phyloP scores from a whole-genome alignment of 73 alveolate genomes.

The Paramecium sexaurelia region DNA sequence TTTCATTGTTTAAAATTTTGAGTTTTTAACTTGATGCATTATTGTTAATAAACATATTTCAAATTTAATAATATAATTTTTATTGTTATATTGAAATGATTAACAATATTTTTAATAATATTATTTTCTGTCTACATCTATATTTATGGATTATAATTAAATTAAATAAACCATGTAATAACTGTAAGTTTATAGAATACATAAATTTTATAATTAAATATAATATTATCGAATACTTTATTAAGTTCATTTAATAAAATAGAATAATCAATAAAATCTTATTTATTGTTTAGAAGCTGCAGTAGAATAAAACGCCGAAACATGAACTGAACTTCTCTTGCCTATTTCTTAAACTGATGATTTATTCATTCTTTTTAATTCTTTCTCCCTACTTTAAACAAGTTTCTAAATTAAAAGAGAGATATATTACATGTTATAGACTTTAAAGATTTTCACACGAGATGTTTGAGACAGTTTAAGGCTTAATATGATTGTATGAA shows the following conservation, averaged over 20 bases:
- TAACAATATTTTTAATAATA: not conserved
- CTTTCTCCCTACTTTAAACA: not conserved
- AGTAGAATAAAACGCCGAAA: conserved; percentile 17
- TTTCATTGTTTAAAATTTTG: not conserved
- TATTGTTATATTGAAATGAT: not conserved
- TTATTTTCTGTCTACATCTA: too few relatives aligned
- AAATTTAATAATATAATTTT: not conserved
- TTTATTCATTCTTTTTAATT: conserved; percentile 14
- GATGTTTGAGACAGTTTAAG: not conserved
- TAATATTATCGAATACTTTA: too few relatives aligned
- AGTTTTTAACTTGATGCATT: not conserved
- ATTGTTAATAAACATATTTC: not conserved
- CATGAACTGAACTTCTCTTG: not conserved
- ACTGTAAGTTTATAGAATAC: too few relatives aligned
- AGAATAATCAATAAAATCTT: not conserved
- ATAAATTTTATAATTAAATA: too few relatives aligned
- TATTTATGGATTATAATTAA: too few relatives aligned
- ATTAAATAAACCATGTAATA: too few relatives aligned
- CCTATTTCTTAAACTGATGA: not conserved
- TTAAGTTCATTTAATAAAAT: not conserved
- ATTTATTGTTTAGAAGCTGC: conserved; percentile 1
- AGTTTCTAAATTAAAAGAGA: not conserved
- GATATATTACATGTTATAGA: not conserved
- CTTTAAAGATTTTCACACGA: not conserved
- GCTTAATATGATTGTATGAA: conserved; percentile 1